Evolutionary conservation across 208 protist genomes (phyloP), one percentile per base, ranked within the genome.

Genomic region (Crithidia thermophila): DNA sequence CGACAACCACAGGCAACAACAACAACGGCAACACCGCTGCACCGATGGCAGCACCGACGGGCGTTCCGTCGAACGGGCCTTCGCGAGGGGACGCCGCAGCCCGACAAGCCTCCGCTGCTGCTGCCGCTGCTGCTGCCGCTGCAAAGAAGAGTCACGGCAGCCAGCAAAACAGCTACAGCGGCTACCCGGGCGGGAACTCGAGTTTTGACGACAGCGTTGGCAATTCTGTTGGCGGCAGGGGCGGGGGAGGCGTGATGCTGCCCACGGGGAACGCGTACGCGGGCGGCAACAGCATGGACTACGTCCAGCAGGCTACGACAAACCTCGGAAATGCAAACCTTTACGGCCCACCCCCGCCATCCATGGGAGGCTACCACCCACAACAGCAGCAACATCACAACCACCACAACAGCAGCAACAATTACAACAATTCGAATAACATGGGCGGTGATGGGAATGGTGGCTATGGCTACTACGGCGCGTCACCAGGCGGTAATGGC

Each of bases 51-150:
- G 14, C 13, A 13, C 25, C 3, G 16, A 20, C 27, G 36, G 31
- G 5, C 28, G 40, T 4, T 5, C 40, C 31, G 18, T 3, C 16
- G n/a, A n/a, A 33, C 23, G 45, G 58, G 2, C 58, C 33, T 0
- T 64, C 58, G 18, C 58, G 58, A 4, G 58, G 58, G 10, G 58
- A 64, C 21, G 58, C 58, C 10, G 58, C 58, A 0, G 58, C 58
- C 11, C 58, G 58, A 16, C 58, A 64, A 10, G 58, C 58, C 14
- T 31, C 13, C 33, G 46, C 16, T 28, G 52, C 51, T 28, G 31
- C 51, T 42, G 42, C 46, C 55, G 42, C 42, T 42, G 55, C 33
- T 4, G 58, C 28, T 30, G 34, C 58, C 6, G 43, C 5, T 20
- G n/a, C 58, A 9, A 11, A 16, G 30, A 27, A 18, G 10, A 23